phyloP scores from a whole-genome alignment of 192 early-diverging fungal species.

The Coemansia sp. region DNA sequence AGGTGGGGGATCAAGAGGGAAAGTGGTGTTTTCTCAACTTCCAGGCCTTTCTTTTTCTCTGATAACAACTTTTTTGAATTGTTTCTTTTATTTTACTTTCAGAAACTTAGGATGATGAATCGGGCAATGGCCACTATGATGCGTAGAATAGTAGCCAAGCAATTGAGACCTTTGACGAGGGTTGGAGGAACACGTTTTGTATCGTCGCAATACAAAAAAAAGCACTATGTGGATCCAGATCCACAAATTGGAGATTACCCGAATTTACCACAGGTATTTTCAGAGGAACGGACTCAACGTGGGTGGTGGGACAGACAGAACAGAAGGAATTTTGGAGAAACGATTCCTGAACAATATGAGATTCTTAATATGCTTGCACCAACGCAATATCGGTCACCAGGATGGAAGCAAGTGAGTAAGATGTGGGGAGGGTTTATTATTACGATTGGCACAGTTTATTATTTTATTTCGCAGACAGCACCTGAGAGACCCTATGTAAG shows the following conservation, averaged over 20 bases:
- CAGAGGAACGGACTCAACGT: slow-evolving; percentile 60
- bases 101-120: slow-evolving; percentile 33
- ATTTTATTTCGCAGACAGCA: slow-evolving; percentile 54
- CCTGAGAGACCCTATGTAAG: slow-evolving; percentile 61
- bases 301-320: slow-evolving; percentile 75
- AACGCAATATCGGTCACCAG: slow-evolving; percentile 58
- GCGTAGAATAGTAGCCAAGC: not conserved
- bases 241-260: slow-evolving; percentile 77
- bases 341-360: slow-evolving; percentile 70
- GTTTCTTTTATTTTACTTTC: not conserved
- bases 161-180: no score
- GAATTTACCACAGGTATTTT: slow-evolving; percentile 64
- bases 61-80: no score
- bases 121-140: slow-evolving; percentile 15
- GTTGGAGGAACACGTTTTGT: slow-evolving; percentile 1
- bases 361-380: slow-evolving; percentile 68
- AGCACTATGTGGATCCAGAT: slow-evolving; percentile 55
- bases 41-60: no score
- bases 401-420: slow-evolving; percentile 59
- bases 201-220: slow-evolving; percentile 35
- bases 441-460: slow-evolving; percentile 57
- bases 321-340: slow-evolving; percentile 74
- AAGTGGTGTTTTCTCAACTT: no score
- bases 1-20: no score
- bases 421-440: slow-evolving; percentile 56